Evolutionary conservation across 2,329 filamentous ascomycete genomes (phyloP).

Genomic region (Aureobasidium sp.): DNA sequence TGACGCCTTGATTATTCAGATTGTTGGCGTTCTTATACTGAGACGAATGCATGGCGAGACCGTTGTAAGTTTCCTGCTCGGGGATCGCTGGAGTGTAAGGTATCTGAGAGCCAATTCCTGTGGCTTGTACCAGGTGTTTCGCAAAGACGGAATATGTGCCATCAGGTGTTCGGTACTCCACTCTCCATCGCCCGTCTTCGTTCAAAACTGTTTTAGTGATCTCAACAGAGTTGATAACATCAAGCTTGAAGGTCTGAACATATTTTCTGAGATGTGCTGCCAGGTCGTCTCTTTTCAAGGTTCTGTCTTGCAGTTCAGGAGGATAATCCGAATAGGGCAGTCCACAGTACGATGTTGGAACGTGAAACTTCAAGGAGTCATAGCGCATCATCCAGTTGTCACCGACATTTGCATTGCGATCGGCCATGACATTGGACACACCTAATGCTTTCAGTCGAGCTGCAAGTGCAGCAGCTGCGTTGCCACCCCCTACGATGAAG

Average conservation of each 20-base stretch:
- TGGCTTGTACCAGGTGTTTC: background rate
- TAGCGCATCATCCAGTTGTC: constrained; percentile 35
- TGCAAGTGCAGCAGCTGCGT: constrained; percentile 21
- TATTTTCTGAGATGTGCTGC: background rate
- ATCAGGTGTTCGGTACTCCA: background rate
- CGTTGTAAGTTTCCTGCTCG: background rate
- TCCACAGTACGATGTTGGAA: background rate
- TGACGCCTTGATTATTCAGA: background rate
- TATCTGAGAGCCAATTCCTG: background rate
- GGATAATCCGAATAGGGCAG: constrained; percentile 8
- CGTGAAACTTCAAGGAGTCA: constrained; percentile 17
- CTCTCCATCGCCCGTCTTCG: background rate
- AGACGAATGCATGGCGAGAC: background rate
- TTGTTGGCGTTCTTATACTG: background rate
- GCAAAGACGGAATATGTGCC: background rate
- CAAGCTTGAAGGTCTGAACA: background rate
- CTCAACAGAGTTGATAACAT: background rate
- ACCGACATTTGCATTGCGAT: constrained; percentile 27
- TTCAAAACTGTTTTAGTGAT: background rate
- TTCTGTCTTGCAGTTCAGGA: background rate
- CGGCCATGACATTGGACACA: constrained; percentile 28
- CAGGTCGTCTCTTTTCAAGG: constrained; percentile 19
- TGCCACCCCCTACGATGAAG: background rate
- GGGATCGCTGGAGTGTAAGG: background rate
- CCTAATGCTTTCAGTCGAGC: constrained; percentile 31